Evolutionary conservation across 164 flowering plant genomes (phyloP).

Genomic region (Magnolia sinica): DNA sequence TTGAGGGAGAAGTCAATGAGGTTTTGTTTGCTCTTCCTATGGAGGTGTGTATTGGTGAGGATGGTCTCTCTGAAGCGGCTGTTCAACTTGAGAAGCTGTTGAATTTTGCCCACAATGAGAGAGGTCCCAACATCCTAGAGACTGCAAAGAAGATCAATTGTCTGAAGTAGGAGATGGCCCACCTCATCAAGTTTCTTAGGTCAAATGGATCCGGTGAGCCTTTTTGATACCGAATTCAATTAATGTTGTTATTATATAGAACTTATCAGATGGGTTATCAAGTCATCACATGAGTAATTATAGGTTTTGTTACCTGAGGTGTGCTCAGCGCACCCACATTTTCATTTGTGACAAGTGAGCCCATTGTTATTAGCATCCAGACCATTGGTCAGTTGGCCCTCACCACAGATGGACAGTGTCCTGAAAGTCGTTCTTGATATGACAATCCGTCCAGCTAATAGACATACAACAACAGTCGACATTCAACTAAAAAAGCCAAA

Average conservation of each 20-base stretch:
- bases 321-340: neutral
- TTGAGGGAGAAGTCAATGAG: constrained; percentile 83
- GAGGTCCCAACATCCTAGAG: constrained; percentile 38
- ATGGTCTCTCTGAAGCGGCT: constrained; percentile 41
- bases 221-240: neutral
- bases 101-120: constrained; percentile 37
- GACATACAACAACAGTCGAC: neutral
- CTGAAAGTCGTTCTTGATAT: no score
- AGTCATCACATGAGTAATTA: neutral
- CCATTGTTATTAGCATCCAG: neutral
- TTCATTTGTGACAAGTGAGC: neutral
- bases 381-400: no score
- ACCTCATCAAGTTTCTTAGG: neutral
- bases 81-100: constrained; percentile 44
- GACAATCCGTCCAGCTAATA: no score
- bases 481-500: neutral
- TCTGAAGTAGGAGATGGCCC: constrained; percentile 27
- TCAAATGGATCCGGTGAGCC: neutral
- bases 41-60: constrained; percentile 35
- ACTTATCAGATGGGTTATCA: neutral
- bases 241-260: neutral
- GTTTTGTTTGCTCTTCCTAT: constrained; percentile 68
- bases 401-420: no score
- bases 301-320: neutral
- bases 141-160: constrained; percentile 48